These are phyloP conservation scores for Leucocoprinus birnbaumii DNA, from an alignment of 768 basidiomycete species.

Conservation along the genomic window DNA sequence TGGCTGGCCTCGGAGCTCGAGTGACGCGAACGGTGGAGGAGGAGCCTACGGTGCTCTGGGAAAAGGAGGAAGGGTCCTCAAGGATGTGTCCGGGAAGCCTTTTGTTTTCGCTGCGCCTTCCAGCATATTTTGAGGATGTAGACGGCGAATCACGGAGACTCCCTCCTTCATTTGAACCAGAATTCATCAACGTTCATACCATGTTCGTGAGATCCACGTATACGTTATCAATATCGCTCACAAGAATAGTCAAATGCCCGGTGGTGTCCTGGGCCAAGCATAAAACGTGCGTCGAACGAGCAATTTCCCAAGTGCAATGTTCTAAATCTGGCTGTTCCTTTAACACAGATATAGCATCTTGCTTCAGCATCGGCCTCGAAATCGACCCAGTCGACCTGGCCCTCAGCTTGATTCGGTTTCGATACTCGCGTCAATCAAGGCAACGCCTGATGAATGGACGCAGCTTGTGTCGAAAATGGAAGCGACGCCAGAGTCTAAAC, in stretches of 20 bases:
- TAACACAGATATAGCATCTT: conserved; percentile 33
- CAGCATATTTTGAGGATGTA: conserved; percentile 24
- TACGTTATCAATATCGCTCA: conserved; percentile 29
- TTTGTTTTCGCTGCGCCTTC: conserved; percentile 34
- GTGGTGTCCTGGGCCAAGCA: conserved; percentile 30
- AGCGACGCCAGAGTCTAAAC: conserved; percentile 24
- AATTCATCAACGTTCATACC: conserved; percentile 22
- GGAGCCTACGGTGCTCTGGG: conserved; percentile 26
- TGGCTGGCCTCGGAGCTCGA: conserved; percentile 31
- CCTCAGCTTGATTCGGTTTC: conserved; percentile 37
- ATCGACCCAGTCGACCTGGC: conserved; percentile 43
- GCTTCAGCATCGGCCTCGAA: conserved; percentile 43
- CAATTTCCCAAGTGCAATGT: neutral
- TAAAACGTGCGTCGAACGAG: conserved; percentile 28
- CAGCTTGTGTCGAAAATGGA: conserved; percentile 41
- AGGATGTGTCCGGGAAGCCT: conserved; percentile 34
- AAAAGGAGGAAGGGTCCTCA: conserved; percentile 13
- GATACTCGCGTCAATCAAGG: conserved; percentile 42
- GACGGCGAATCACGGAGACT: conserved; percentile 27
- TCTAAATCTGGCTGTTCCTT: no score
- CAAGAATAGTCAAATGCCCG: conserved; percentile 24
- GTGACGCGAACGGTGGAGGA: conserved; percentile 27
- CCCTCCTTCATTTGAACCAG: conserved; percentile 37
- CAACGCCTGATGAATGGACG: conserved; percentile 56
- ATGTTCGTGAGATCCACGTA: conserved; percentile 33